Percentiles rank a stretch among this genome's conserved stretches.
Evolutionary conservation across 805 yeast species (phyloP).

Genomic region (Barnettozyma sp.): DNA sequence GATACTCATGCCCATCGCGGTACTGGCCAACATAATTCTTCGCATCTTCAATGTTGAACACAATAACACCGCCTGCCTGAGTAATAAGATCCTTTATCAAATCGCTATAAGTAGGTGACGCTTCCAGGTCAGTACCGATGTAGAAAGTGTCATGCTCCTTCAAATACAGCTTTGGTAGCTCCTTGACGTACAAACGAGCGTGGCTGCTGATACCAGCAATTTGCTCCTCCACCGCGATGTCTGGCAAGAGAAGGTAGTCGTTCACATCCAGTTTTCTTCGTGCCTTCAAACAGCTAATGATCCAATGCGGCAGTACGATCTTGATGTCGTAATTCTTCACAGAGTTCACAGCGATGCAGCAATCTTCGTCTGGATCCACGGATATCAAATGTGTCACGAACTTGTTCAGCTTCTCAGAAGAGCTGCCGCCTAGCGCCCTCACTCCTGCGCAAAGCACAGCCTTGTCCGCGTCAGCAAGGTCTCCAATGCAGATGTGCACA

Average conservation of each 20-base stretch:
- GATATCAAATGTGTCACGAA: conserved; percentile 78
- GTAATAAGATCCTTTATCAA: conserved; percentile 40
- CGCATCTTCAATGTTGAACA: conserved; percentile 24
- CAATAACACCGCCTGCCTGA: conserved; percentile 48
- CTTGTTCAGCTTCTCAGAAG: conserved; percentile 50
- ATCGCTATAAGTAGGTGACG: conserved; percentile 37
- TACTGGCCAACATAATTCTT: conserved; percentile 56
- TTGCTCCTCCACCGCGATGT: conserved; percentile 8
- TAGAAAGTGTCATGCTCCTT: conserved; percentile 44
- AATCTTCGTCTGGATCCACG: conserved; percentile 47
- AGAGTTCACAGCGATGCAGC: conserved; percentile 45
- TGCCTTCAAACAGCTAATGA: conserved; percentile 58
- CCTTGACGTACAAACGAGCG: no score
- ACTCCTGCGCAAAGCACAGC: conserved; percentile 64
- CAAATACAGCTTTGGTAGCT: no score
- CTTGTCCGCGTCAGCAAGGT: conserved; percentile 49
- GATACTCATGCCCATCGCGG: conserved; percentile 51
- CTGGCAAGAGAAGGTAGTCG: conserved; percentile 34
- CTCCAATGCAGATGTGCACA: conserved; percentile 54
- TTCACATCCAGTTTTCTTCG: conserved; percentile 44
- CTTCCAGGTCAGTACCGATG: conserved; percentile 46
- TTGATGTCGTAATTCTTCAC: conserved; percentile 38
- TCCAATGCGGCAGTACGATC: conserved; percentile 74
- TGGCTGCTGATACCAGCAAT: no score
- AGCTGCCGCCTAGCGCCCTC: conserved; percentile 71